Conservation (phyloP, 805 yeast species). For the Myxozyma mucilagina region DNA sequence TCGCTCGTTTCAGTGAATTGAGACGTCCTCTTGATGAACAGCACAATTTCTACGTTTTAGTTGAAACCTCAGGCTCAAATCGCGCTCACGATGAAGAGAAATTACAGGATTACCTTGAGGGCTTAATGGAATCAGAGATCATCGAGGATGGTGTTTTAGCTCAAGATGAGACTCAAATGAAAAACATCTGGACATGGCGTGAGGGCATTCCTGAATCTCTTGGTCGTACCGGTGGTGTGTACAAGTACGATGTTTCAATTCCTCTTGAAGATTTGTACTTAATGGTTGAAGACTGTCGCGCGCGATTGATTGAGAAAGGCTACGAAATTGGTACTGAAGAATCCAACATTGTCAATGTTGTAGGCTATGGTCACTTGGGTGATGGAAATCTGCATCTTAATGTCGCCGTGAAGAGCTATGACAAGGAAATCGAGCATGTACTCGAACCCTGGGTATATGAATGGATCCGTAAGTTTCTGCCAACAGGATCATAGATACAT, state of each 20-base stretch:
- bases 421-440: slow-evolving; percentile 70
- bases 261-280: slow-evolving; percentile 81
- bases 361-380: slow-evolving; percentile 98
- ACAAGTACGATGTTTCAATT: slow-evolving; percentile 93
- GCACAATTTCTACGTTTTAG: slow-evolving; percentile 85
- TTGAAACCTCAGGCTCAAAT: slow-evolving; percentile 95
- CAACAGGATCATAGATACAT: neutral
- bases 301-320: slow-evolving; percentile 57
- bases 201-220: slow-evolving; percentile 91
- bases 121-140: slow-evolving; percentile 76
- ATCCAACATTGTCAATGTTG: slow-evolving; percentile 70
- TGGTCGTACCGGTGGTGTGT: slow-evolving; percentile 86
- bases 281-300: slow-evolving; percentile 75
- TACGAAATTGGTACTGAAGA: slow-evolving; percentile 50
- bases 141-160: slow-evolving; percentile 95
- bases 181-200: slow-evolving; percentile 91
- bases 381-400: slow-evolving; percentile 96
- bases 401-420: slow-evolving; percentile 83
- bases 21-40: slow-evolving; percentile 69
- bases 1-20: slow-evolving; percentile 56
- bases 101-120: slow-evolving; percentile 78
- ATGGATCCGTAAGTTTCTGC: slow-evolving; percentile 55
- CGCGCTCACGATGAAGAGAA: slow-evolving; percentile 92
- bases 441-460: slow-evolving; percentile 95
- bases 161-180: slow-evolving; percentile 86